Evolutionary conservation across 768 basidiomycete genomes (phyloP), one percentile per base, ranked within the genome.

Genomic region (Boletus pseudopeckii): DNA sequence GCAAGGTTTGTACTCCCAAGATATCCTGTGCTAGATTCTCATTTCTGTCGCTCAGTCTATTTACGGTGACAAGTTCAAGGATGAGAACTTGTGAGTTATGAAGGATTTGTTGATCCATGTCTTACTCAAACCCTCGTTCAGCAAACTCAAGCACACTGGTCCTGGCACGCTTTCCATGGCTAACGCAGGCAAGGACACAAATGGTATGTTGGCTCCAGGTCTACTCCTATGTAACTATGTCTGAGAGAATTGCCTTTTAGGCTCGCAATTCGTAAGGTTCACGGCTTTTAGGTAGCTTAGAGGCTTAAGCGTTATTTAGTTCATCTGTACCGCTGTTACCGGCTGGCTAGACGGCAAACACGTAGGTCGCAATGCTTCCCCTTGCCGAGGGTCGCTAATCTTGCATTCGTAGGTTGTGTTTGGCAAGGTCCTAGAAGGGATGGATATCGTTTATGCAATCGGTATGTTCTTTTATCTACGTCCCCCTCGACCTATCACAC

Each of bases 151-250:
- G 71, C 96, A 99, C 79, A 89, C 90, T 63, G 85, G 83, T 36
- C 83, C 90, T 46, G 95, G 95, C 57, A 78, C 81, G 52, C 81
- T 96, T 54, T 94, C 92, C 2, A 97, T 98, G 95, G 95, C 95
- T 45, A 98, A 97, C 64, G 84, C 92, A 51, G 87, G 86, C 66
- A 87, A 85, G 71, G 89, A 95, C 70, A 97, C 95, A 33, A 98
- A 98, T 64, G 95, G 90, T 89, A 66, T 53, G 74, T 58, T 24
- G n/a, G 11, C 2, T 22, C 10, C 4, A 24, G 0, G 7, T 32
- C 13, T 22, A 24, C 54, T 34, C 2, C n/a, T 14, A 1, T 13
- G 7, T 22, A n/a, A 3, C 17, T 33, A 11, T 39, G 28, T 46
- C 52, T 64, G 38, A 53, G 28, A 39, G 37, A 39, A 34, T 18